These are phyloP conservation scores for Podospora anserina DNA, from an alignment of 495 filamentous ascomycete genomes.

Conservation along the genomic window DNA sequence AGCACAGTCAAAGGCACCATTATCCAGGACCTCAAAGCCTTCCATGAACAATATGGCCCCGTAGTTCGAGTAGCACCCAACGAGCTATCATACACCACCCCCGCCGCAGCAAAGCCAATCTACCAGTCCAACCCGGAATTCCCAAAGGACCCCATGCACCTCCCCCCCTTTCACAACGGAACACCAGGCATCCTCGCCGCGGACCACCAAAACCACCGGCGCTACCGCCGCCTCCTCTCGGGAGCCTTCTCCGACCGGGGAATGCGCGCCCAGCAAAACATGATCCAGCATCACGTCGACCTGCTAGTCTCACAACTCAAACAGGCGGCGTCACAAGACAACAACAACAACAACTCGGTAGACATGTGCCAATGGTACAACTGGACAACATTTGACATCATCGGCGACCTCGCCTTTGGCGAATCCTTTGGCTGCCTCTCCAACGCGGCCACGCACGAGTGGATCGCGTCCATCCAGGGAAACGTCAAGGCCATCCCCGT, in stretches of 20 bases:
- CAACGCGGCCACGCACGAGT: too few relatives aligned
- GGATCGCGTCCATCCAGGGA: too few relatives aligned
- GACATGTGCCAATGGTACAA: background rate
- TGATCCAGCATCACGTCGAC: conserved; percentile 42
- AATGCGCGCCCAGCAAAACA: conserved; percentile 42
- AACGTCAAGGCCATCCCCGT: too few relatives aligned
- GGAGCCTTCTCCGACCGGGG: conserved; percentile 48
- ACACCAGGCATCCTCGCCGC: conserved; percentile 28
- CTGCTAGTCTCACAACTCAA: conserved; percentile 33
- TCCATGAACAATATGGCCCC: conserved; percentile 51
- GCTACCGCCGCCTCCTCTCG: conserved; percentile 40
- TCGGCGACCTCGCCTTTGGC: conserved; percentile 10
- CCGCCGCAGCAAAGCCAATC: conserved; percentile 51
- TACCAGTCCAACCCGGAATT: conserved; percentile 33
- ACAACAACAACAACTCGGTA: background rate
- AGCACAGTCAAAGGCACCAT: conserved; percentile 25
- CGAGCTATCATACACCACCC: conserved; percentile 45
- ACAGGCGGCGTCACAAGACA: background rate
- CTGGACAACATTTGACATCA: conserved; percentile 8
- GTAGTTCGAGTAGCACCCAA: conserved; percentile 55
- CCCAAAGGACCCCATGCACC: conserved; percentile 32
- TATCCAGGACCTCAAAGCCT: conserved; percentile 25
- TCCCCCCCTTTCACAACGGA: conserved; percentile 12
- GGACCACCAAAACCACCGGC: conserved; percentile 34
- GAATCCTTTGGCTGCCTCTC: conserved; percentile 11